A percentile compares a stretch with the other conserved stretches of the same genome.
These are phyloP conservation scores for Clavaria fumosa DNA, from an alignment of 768 basidiomycete species.

Conservation along the genomic window DNA sequence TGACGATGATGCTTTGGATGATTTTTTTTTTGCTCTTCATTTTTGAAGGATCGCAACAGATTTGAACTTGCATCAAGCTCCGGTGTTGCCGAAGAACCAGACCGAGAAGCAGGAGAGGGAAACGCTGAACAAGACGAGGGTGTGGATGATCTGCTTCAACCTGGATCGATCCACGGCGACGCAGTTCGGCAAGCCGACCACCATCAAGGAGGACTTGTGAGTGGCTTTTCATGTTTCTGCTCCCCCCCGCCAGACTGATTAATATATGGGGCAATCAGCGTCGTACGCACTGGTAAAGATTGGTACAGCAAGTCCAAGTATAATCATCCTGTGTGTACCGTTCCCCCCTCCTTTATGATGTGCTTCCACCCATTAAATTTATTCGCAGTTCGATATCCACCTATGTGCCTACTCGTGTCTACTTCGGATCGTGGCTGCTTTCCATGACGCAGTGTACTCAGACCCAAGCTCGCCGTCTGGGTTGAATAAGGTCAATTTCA, in stretches of 20 bases:
- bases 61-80: slow-evolving; percentile 65
- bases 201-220: slow-evolving; percentile 73
- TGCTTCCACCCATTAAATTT: slow-evolving; percentile 6
- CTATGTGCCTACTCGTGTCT: slow-evolving; percentile 59
- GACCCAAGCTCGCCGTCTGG: slow-evolving; percentile 53
- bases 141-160: slow-evolving; percentile 87
- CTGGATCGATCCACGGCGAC: slow-evolving; percentile 78
- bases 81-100: slow-evolving; percentile 41
- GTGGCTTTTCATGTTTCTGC: slow-evolving; percentile 16
- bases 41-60: slow-evolving; percentile 68
- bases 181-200: slow-evolving; percentile 81
- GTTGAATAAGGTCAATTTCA: slow-evolving; percentile 40
- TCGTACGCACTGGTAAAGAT: slow-evolving; percentile 52
- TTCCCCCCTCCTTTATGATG: not conserved
- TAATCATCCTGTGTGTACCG: slow-evolving; percentile 33
- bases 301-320: slow-evolving; percentile 64
- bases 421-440: slow-evolving; percentile 52
- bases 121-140: slow-evolving; percentile 68
- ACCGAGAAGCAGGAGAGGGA: slow-evolving; percentile 70
- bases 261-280: slow-evolving; percentile 20
- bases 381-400: slow-evolving; percentile 51
- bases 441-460: slow-evolving; percentile 67
- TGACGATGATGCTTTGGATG: slow-evolving; percentile 1
- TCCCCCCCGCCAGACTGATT: not conserved
- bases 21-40: slow-evolving; percentile 3